Evolutionary conservation across 257 asterid genomes (phyloP), one percentile per base, ranked within the genome.

Genomic region (Penstemon newberryi): DNA sequence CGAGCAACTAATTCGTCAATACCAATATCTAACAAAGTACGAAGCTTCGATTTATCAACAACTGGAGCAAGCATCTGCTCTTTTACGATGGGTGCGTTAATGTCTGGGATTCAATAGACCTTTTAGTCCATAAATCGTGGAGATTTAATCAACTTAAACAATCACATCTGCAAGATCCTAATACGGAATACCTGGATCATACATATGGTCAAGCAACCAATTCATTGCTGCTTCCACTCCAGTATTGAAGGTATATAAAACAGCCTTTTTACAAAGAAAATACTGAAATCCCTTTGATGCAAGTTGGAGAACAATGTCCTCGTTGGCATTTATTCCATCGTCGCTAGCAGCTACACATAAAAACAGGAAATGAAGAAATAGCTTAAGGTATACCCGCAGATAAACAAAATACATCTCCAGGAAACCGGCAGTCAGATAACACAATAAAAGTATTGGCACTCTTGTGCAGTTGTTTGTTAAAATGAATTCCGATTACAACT

Each of bases 201-300:
- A 73, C 96, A 87, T 82, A 82, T 93, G 96, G 81, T 75, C 78
- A 69, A 90, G 90, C 74, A 93, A 70, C 99, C 97, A 93, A 71
- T 83, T 84, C 95, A 84, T 90, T n/a, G 97, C 96, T 72, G 81
- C 90, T 67, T 90, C 96, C n/a, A 86, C 89, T 74, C 99, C 99
- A 63, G 78, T 57, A 79, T 90, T 93, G 67, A 77, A 73, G 44
- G 99, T 93, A 72, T 75, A 90, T 56, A 93, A 86, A 11, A 92
- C 96, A 76, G 99, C 97, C 78, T 93, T 93, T 71, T 87, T 89
- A 78, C 99, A 93, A 38, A 84, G 97, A 70, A 87, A 94, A 73
- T 80, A 36, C 51, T 72, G 83, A 73, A 93, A 93, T 64, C 99
- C 99, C 99, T 89, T 89, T 3, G 96, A 81, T 53, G 77, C 78